Base-by-base conservation (phyloP, 306 rosid genomes). In the Hylodesmum podocarpum region DNA sequence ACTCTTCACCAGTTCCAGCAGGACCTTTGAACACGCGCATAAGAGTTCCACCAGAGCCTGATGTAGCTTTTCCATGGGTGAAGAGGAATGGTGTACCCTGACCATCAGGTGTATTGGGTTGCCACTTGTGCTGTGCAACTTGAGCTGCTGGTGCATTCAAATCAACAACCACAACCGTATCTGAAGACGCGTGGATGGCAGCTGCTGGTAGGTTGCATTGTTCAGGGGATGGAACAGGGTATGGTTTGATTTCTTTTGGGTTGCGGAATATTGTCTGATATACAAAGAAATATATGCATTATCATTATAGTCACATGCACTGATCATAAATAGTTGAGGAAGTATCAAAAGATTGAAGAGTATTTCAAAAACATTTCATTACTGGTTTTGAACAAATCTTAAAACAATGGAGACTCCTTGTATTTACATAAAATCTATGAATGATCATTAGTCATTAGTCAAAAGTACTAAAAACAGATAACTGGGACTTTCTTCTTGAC, bases 41-140 rank as follows among this genome's bases (percentile, higher is more conserved):
- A 63, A 95, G 82, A 54, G 92, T 79, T 76, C 98, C 96, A 55
- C 98, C 81, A 24, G 96, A 79, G 85, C 88, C 86, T 33, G 86
- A 54, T 39, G 86, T 27, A 76, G 83, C 78, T 81, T 86, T 95
- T 70, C 97, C 99, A 75, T 91, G 96, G 61, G 92, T 90, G 84
- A 95, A 95, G 78, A 92, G 94, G 87, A 95, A 95, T 50, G 99
- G 99, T 83, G 91, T 77, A 75, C 97, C 99, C 78, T 92, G 92
- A 71, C 99, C 99, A 78, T 95, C 96, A 61, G 99, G 98, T 39
- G 99, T 92, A 84, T 95, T 92, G 47, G 99, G 96, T 83, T 95
- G 99, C 97, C 99, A 95, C 84, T 86, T 92, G 86, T 95, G 98
- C 80, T 84, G 96, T 44, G 97, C 99, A 70, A 95, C 84, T 84